Evolutionary conservation across 73 alveolate species (phyloP).

Genomic region (Blepharisma stoltei): DNA sequence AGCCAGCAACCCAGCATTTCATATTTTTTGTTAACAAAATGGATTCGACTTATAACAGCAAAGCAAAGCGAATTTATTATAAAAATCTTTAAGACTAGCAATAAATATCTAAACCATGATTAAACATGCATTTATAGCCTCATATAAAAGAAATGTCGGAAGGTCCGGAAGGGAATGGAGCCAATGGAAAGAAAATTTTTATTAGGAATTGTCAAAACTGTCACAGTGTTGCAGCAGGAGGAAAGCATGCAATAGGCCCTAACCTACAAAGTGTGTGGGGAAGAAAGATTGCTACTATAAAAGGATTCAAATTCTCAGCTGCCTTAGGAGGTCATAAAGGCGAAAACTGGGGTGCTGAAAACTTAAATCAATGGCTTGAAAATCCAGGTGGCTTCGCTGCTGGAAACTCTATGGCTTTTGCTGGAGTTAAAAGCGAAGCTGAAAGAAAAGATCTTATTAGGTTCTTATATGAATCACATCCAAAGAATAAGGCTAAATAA

Average conservation of each 20-base stretch:
- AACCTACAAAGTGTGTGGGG: background rate
- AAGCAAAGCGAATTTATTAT: too few relatives aligned
- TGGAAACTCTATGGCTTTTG: constrained; percentile 14
- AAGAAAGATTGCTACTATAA: background rate
- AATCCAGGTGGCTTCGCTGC: background rate
- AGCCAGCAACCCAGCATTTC: too few relatives aligned
- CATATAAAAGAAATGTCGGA: background rate
- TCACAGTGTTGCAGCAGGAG: background rate
- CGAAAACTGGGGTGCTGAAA: constrained; percentile 11
- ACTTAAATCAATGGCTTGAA: background rate
- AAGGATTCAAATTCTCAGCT: background rate
- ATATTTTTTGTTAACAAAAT: too few relatives aligned
- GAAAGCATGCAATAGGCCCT: constrained; percentile 15
- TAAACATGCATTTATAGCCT: too few relatives aligned
- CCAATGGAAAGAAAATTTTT: background rate
- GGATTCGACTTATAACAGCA: too few relatives aligned
- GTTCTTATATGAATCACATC: background rate
- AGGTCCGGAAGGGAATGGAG: background rate
- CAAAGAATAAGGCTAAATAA: too few relatives aligned
- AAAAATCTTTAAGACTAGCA: too few relatives aligned
- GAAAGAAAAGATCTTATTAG: constrained; percentile 19
- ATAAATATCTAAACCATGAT: too few relatives aligned
- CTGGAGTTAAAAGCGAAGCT: constrained; percentile 14
- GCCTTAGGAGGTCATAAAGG: background rate
- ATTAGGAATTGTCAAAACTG: background rate